Conservation (phyloP, 164 flowering plant species). For the Houttuynia cordata region DNA sequence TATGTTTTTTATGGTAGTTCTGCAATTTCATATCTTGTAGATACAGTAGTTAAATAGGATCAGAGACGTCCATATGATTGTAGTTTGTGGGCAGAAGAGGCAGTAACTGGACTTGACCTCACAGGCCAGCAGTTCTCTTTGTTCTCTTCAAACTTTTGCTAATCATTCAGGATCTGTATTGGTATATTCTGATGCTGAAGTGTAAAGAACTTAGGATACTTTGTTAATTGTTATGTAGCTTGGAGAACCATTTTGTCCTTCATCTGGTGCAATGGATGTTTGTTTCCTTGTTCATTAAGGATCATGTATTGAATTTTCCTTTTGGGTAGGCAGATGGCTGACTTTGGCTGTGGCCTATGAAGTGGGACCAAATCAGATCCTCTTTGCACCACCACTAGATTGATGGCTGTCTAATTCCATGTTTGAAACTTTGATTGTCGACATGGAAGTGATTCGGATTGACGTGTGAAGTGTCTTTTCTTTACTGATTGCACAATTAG, state of each 20-base stretch:
- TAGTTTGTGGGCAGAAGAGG: neutral
- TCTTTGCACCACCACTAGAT: neutral
- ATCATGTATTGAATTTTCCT: neutral
- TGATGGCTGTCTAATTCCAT: neutral
- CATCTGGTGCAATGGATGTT: neutral
- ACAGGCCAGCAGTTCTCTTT: slow-evolving; percentile 8
- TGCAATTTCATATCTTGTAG: neutral
- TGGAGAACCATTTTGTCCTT: neutral
- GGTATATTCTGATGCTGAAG: neutral
- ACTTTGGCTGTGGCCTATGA: neutral
- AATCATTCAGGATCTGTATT: neutral
- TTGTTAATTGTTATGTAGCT: neutral
- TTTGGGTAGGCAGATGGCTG: neutral
- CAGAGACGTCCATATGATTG: neutral
- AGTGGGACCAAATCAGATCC: neutral
- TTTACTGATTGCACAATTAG: slow-evolving; percentile 16
- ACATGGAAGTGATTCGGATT: neutral
- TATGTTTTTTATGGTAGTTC: neutral
- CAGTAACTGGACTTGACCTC: neutral
- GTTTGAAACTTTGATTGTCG: neutral
- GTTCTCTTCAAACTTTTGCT: neutral
- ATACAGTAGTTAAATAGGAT: too few species aligned
- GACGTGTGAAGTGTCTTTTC: neutral
- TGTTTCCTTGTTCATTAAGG: neutral
- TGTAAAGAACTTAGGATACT: neutral